These are phyloP conservation scores for Kodamaea kakaduensis DNA, from an alignment of 805 yeast species.

Conservation along the genomic window DNA sequence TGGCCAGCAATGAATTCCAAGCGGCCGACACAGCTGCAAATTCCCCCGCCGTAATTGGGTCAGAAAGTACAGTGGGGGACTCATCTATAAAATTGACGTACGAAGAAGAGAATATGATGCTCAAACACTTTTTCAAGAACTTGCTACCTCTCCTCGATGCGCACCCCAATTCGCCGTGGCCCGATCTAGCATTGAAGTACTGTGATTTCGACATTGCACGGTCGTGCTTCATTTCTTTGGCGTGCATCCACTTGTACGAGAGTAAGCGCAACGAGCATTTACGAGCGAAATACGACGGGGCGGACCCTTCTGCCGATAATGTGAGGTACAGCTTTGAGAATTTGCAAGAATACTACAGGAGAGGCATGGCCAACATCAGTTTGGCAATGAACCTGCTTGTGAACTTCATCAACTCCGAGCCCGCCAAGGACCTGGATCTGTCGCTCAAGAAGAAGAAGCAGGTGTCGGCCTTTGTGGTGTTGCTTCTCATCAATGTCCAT, in stretches of 20 bases:
- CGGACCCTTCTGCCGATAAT: background rate
- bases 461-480: constrained; percentile 37
- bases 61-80: background rate
- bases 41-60: no score
- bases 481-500: constrained; percentile 52
- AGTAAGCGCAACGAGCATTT: constrained; percentile 30
- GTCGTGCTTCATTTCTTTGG: constrained; percentile 53
- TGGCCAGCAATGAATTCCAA: background rate
- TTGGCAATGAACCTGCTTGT: constrained; percentile 54
- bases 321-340: constrained; percentile 2
- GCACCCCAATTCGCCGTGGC: constrained; percentile 61
- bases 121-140: constrained; percentile 53
- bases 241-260: constrained; percentile 57
- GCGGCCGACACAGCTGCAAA: no score
- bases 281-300: background rate
- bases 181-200: constrained; percentile 52
- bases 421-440: constrained; percentile 6
- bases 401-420: constrained; percentile 24
- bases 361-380: constrained; percentile 52
- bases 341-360: constrained; percentile 40
- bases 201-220: constrained; percentile 57
- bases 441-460: constrained; percentile 15
- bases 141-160: constrained; percentile 53
- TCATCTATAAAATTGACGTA: constrained; percentile 23
- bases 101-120: constrained; percentile 50